Base-by-base conservation (phyloP, 2,329 filamentous ascomycete genomes). In the Aspergillus carbonarius region DNA sequence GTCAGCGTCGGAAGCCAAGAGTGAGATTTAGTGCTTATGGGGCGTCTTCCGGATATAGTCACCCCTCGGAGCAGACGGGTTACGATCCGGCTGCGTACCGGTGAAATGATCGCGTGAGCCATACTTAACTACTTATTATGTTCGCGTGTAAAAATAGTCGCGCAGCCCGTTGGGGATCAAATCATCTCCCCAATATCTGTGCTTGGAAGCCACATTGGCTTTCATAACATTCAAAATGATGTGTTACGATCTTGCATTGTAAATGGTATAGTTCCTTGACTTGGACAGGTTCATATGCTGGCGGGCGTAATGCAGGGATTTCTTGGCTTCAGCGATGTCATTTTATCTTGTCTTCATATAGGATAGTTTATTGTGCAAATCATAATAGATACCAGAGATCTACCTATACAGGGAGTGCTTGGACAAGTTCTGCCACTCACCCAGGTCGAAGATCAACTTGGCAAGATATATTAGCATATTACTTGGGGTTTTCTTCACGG, bases 21-120 rank as follows among this genome's bases (percentile, higher is more conserved):
- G 65, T 64, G 49, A 59, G 63, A 10, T 70, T 68, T 56, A 66
- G 63, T 46, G 53, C 60, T 42, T 63, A 61, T 58, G 65, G 66
- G 50, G 64, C 55, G 35, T 32, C 51, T 46, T 63, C 57, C 35
- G 67, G 61, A 12, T 67, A 76, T 62, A 58, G 56, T 12, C 61
- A 64, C 39, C 68, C 68, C 2, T 54, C 60, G 18, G 68, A 72
- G 60, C 69, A 75, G 60, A 76, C 74, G 23, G 66, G 64, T 2
- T 76, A 76, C 70, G 74, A 75, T 35, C 66, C 72, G 37, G 67
- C 63, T 12, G 65, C 63, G 35, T 72, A 73, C 64, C 66, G 72
- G 34, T 74, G 59, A 73, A 56, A 13, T 18, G 34, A 7, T 15
- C 30, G 30, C 30, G 30, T 12, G 30, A 32, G 30, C 30, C 30